Base-by-base conservation (phyloP, 1,284 basidiomycete species). In the Xanthoconium separans region DNA sequence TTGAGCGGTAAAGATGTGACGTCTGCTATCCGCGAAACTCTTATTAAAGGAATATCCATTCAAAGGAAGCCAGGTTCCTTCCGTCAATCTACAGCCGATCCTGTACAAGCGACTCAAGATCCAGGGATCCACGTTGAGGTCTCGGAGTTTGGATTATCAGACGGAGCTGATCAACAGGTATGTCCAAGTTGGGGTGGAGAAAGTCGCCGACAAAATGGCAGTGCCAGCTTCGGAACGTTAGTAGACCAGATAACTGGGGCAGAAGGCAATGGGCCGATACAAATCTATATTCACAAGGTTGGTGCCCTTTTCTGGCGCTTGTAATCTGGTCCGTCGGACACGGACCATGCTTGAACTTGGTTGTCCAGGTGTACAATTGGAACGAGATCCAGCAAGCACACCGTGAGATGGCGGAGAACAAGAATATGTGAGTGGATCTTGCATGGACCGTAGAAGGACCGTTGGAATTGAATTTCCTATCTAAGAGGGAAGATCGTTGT, bases 71-170 rank as follows among this genome's bases (percentile, higher is more conserved):
- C 77, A 79, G 44, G 81, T 93, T 30, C 72, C 82, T 30, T 78
- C 79, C n/a, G 73, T 85, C 53, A 81, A 90, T 69, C 73, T 97
- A 30, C 71, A 66, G 2, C 85, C 83, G 10, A 79, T 98, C 51
- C 73, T 95, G 51, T 87, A 78, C 74, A 98, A 98, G 76, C 86
- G 95, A 9, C 80, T 98, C 53, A 84, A 87, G 12, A 87, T 99
- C 51, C 87, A 95, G 71, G 95, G 95, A 22, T 91, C 91, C 13
- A 97, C 93, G 0, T 76, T 98, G 40, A 85, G 95, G 37, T 87
- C 89, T 22, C 83, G 93, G 47, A 81, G 83, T n/a, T 67, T 80
- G 30, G 79, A 83, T 57, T 98, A 98, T 71, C 95, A 98, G 73
- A 77, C 82, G 6, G 78, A 89, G 16, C 77, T 98, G 33, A 82